Percentiles rank a stretch among this genome's conserved stretches.
Conservation (phyloP, 805 yeast genomes). For the Yamadazyma takamatsuzukensis region DNA sequence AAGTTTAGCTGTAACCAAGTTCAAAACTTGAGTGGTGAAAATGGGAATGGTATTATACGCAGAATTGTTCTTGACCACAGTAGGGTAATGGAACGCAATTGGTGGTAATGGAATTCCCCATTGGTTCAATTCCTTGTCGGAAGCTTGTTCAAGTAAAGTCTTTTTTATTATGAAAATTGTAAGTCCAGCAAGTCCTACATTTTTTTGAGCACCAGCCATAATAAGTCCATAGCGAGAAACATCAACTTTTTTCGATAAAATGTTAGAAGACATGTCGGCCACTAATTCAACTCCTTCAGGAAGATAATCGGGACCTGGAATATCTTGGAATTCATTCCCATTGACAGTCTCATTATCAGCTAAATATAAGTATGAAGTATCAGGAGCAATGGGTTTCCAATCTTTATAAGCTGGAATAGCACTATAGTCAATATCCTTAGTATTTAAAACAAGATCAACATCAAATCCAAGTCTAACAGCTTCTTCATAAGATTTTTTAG, state of each 20-base stretch:
- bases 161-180: constrained; percentile 89
- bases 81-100: constrained; percentile 82
- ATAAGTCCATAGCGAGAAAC: constrained; percentile 82
- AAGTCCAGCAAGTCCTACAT: constrained; percentile 95
- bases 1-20: constrained; percentile 67
- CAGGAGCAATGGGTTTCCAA: constrained; percentile 57
- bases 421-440: constrained; percentile 60
- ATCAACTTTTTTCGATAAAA: constrained; percentile 77
- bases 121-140: constrained; percentile 55
- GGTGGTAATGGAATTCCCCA: constrained; percentile 79
- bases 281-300: constrained; percentile 72
- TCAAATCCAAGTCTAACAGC: constrained; percentile 80
- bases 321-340: constrained; percentile 74
- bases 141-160: constrained; percentile 62
- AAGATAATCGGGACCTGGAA: constrained; percentile 55
- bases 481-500: constrained; percentile 82
- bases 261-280: constrained; percentile 93
- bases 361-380: constrained; percentile 80
- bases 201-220: constrained; percentile 98
- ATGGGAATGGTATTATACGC: constrained; percentile 96
- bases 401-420: constrained; percentile 59
- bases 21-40: constrained; percentile 82
- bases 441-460: constrained; percentile 62
- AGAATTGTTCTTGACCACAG: constrained; percentile 82
- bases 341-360: constrained; percentile 98